Conservation (phyloP, 2,329 filamentous ascomycete genomes). For the Capronia epimyces region DNA sequence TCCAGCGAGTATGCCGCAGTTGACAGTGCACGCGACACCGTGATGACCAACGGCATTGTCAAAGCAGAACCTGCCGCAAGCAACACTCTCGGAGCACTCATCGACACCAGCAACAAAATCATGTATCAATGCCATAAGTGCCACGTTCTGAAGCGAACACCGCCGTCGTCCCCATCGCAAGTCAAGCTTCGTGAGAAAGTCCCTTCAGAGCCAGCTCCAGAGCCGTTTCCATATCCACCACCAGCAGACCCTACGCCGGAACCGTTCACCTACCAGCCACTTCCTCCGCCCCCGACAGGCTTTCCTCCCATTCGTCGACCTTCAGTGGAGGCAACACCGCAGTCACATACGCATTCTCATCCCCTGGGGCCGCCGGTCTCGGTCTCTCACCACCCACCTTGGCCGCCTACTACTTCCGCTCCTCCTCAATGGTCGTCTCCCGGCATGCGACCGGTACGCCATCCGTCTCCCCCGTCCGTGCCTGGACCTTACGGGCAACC, state of each 20-base stretch:
- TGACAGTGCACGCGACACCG: conserved; percentile 8
- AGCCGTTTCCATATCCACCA: conserved; percentile 26
- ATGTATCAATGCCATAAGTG: conserved; percentile 74
- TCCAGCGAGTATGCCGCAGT: neutral
- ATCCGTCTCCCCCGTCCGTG: conserved; percentile 31
- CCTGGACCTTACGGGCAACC: conserved; percentile 33
- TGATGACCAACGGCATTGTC: conserved; percentile 26
- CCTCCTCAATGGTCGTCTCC: conserved; percentile 32
- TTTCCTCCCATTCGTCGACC: conserved; percentile 12
- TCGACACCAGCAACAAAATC: conserved; percentile 31
- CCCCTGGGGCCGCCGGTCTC: conserved; percentile 11
- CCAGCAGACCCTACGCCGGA: conserved; percentile 29
- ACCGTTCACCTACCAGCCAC: conserved; percentile 27
- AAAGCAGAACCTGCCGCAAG: conserved; percentile 29
- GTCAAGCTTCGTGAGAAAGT: conserved; percentile 28
- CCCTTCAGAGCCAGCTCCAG: conserved; percentile 16
- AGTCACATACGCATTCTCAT: conserved; percentile 15
- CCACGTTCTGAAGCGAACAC: conserved; percentile 44
- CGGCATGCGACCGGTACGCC: conserved; percentile 46
- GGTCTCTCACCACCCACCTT: conserved; percentile 20
- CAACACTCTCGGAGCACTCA: conserved; percentile 23
- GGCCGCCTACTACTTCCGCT: conserved; percentile 25
- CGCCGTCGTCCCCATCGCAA: conserved; percentile 28
- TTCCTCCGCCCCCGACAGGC: conserved; percentile 33
- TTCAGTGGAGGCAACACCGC: conserved; percentile 10